phyloP scores from a whole-genome alignment of 169 alveolate genomes.

The Plasmodium vinckei region DNA sequence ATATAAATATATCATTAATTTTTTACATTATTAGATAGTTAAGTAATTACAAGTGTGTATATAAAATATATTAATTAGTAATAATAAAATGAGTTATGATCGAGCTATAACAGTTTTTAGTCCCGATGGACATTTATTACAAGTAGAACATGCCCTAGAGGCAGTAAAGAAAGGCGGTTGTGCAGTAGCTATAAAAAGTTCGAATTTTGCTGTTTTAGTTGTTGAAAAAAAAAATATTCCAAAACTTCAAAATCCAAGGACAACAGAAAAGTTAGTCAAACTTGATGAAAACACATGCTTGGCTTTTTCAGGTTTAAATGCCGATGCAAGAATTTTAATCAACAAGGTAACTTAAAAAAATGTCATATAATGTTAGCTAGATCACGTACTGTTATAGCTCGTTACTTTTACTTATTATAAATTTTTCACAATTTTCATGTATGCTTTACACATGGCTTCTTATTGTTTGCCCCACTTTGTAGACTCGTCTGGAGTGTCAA shows the following conservation, averaged over 20 bases:
- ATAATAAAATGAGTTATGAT: slow-evolving; percentile 93
- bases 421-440: too few species aligned
- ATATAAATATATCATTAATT: too few species aligned
- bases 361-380: too few species aligned
- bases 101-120: slow-evolving; percentile 99
- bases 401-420: not conserved
- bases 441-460: not conserved
- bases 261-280: slow-evolving; percentile 92
- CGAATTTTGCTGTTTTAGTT: slow-evolving; percentile 96
- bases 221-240: slow-evolving; percentile 98
- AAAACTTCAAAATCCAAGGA: slow-evolving; percentile 95
- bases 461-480: not conserved
- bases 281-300: slow-evolving; percentile 95
- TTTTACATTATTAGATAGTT: too few species aligned
- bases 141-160: slow-evolving; percentile 99
- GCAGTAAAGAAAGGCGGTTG: slow-evolving; percentile 98
- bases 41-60: too few species aligned
- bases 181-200: slow-evolving; percentile 97
- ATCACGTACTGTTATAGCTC: too few species aligned
- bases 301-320: slow-evolving; percentile 99
- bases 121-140: slow-evolving; percentile 99
- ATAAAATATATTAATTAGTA: too few species aligned
- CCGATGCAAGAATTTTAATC: slow-evolving; percentile 98
- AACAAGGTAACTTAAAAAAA: slow-evolving; percentile 84
- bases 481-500: slow-evolving; percentile 97